Conservation (phyloP, 768 basidiomycete species). For the Boletus reticuloceps region DNA sequence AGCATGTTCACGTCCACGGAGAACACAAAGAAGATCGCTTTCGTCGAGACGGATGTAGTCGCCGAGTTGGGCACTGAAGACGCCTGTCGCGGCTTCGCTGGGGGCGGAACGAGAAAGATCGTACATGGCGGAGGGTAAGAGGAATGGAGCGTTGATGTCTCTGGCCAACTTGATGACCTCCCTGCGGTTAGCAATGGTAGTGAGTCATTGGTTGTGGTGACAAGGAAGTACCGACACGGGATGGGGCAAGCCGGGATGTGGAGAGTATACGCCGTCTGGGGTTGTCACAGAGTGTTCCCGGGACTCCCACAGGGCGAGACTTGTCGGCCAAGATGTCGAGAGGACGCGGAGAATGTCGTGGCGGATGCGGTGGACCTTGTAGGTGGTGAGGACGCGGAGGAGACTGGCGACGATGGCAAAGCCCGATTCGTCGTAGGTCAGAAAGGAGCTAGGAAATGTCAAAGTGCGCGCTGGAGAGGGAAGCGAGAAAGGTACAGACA, state of each 20-base stretch:
- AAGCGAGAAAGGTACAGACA: slow-evolving; percentile 40
- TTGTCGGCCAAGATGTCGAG: slow-evolving; percentile 55
- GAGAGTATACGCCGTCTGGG: slow-evolving; percentile 50
- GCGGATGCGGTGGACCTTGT: slow-evolving; percentile 57
- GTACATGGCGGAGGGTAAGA: slow-evolving; percentile 77
- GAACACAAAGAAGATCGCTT: slow-evolving; percentile 54
- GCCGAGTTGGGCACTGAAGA: slow-evolving; percentile 37
- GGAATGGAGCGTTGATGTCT: slow-evolving; percentile 49
- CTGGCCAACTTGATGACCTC: slow-evolving; percentile 66
- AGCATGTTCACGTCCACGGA: slow-evolving; percentile 69
- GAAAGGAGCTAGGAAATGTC: slow-evolving; percentile 37
- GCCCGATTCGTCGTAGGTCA: slow-evolving; percentile 47
- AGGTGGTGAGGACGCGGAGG: slow-evolving; percentile 62
- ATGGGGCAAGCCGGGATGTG: slow-evolving; percentile 56
- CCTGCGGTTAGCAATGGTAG: slow-evolving; percentile 33
- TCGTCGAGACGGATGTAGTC: slow-evolving; percentile 42
- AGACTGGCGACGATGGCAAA: slow-evolving; percentile 55
- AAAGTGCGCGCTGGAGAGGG: slow-evolving; percentile 10
- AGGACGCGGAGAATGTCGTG: slow-evolving; percentile 55
- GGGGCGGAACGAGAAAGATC: slow-evolving; percentile 70
- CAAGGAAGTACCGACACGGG: slow-evolving; percentile 53
- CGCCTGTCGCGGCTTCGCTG: slow-evolving; percentile 57
- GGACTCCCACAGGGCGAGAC: slow-evolving; percentile 62
- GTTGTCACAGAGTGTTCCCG: slow-evolving; percentile 59
- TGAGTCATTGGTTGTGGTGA: slow-evolving; percentile 3